These are phyloP conservation scores for Cutaneotrichosporon cutaneum DNA, from an alignment of 1,284 basidiomycete species.

Conservation along the genomic window DNA sequence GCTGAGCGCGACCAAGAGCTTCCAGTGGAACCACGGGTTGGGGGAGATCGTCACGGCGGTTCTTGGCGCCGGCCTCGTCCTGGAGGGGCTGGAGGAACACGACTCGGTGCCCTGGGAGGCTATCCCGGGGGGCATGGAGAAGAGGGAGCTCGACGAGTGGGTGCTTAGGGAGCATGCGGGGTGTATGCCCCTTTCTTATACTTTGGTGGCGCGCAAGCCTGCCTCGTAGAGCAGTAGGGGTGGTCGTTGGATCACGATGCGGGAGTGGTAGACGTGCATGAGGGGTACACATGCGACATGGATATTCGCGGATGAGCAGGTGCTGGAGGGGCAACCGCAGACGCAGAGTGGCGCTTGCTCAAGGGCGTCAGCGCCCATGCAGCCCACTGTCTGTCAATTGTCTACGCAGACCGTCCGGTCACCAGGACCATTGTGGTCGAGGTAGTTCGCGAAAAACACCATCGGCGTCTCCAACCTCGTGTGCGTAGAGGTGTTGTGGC, in stretches of 20 bases:
- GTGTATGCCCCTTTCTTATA: conserved; percentile 12
- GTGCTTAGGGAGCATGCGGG: conserved; percentile 4
- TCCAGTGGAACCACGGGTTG: conserved; percentile 12
- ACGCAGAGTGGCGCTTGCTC: too few relatives aligned
- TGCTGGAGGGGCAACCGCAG: too few relatives aligned
- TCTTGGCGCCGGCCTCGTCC: neutral
- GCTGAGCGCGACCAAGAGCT: conserved; percentile 8
- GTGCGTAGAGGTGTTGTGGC: neutral
- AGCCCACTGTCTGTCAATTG: too few relatives aligned
- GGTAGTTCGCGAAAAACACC: too few relatives aligned
- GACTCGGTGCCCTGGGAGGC: conserved; percentile 13
- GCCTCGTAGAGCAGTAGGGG: neutral
- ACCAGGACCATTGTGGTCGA: too few relatives aligned
- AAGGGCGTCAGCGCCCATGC: too few relatives aligned
- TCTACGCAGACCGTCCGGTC: too few relatives aligned
- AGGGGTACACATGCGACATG: too few relatives aligned
- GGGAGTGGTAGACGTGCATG: too few relatives aligned
- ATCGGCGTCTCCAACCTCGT: too few relatives aligned
- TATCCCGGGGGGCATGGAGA: conserved; percentile 6
- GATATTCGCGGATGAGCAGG: too few relatives aligned
- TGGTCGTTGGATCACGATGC: too few relatives aligned
- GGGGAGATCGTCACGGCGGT: conserved; percentile 9
- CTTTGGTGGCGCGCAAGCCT: conserved; percentile 11
- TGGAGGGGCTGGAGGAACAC: conserved; percentile 14
- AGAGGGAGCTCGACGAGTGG: conserved; percentile 15